A percentile compares a stretch with the other conserved stretches of the same genome.
Conservation (phyloP, 2,329 filamentous ascomycete genomes). For the Torrubiella hemipterigena region DNA sequence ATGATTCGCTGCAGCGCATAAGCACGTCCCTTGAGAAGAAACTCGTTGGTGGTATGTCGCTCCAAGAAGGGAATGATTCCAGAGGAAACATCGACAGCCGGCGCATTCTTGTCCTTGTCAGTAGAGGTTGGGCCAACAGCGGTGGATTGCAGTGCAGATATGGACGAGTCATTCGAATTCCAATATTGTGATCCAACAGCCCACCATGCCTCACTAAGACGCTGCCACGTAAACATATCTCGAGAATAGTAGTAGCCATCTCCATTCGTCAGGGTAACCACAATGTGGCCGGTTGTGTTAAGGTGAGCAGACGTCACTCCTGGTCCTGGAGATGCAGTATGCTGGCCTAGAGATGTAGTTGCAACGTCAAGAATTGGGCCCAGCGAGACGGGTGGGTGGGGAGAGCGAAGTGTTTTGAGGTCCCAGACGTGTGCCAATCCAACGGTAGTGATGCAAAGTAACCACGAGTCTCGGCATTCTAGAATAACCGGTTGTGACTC, state of each 20-base stretch:
- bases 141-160: slow-evolving; percentile 66
- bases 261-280: slow-evolving; percentile 88
- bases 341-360: slow-evolving; percentile 62
- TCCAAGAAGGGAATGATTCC: slow-evolving; percentile 91
- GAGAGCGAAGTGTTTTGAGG: slow-evolving; percentile 66
- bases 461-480: slow-evolving; percentile 79
- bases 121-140: slow-evolving; percentile 48
- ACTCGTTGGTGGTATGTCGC: slow-evolving; percentile 87
- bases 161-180: slow-evolving; percentile 91
- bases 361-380: slow-evolving; percentile 84
- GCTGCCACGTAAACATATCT: slow-evolving; percentile 82
- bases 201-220: slow-evolving; percentile 96
- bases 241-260: slow-evolving; percentile 87
- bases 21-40: slow-evolving; percentile 79
- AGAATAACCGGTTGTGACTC: slow-evolving; percentile 92
- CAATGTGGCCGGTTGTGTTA: slow-evolving; percentile 73
- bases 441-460: slow-evolving; percentile 78
- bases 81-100: slow-evolving; percentile 56
- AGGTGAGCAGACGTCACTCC: slow-evolving; percentile 84
- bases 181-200: slow-evolving; percentile 96
- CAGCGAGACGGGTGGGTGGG: slow-evolving; percentile 81
- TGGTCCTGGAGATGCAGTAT: slow-evolving; percentile 63
- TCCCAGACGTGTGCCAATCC: slow-evolving; percentile 94
- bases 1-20: slow-evolving; percentile 86
- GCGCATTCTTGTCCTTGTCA: slow-evolving; percentile 30